phyloP scores from a whole-genome alignment of 2,329 filamentous ascomycete genomes.

The Trichoderma harzianum region DNA sequence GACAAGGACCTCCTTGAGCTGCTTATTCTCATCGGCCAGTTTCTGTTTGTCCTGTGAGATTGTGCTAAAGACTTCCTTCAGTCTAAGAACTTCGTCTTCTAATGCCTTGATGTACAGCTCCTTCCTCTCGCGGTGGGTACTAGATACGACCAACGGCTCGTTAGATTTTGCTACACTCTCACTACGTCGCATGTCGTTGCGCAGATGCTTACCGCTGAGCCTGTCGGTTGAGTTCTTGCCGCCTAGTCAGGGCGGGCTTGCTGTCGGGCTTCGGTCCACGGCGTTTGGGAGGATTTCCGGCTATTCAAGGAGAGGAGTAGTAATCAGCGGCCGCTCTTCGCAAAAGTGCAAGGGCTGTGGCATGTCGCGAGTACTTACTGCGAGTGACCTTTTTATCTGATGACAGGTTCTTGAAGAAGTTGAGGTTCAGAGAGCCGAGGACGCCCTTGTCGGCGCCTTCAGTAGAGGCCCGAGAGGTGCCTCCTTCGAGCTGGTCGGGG shows the following conservation, averaged over 20 bases:
- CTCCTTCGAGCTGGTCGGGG: constrained; percentile 34
- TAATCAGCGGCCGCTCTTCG: constrained; percentile 18
- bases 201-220: constrained; percentile 71
- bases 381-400: constrained; percentile 74
- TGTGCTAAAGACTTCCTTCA: constrained; percentile 80
- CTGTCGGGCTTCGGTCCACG: constrained; percentile 94
- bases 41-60: constrained; percentile 72
- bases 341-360: neutral
- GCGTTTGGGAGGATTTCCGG: constrained; percentile 82
- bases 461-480: constrained; percentile 26
- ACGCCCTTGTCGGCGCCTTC: constrained; percentile 38
- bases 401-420: constrained; percentile 63
- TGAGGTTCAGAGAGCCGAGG: constrained; percentile 38
- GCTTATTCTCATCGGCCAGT: constrained; percentile 73
- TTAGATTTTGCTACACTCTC: neutral
- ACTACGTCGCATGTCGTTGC: neutral
- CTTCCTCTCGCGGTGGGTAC: constrained; percentile 94
- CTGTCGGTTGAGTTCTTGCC: constrained; percentile 92
- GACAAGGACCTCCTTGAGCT: constrained; percentile 58
- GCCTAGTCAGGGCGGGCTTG: constrained; percentile 86
- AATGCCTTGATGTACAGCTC: constrained; percentile 93
- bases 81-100: constrained; percentile 82
- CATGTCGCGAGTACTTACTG: constrained; percentile 46
- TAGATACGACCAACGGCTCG: constrained; percentile 34
- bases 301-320: constrained; percentile 38